Evolutionary conservation across 139 green algal species (phyloP), one percentile per base, ranked within the genome.

Genomic region (Chlorella sp.): DNA sequence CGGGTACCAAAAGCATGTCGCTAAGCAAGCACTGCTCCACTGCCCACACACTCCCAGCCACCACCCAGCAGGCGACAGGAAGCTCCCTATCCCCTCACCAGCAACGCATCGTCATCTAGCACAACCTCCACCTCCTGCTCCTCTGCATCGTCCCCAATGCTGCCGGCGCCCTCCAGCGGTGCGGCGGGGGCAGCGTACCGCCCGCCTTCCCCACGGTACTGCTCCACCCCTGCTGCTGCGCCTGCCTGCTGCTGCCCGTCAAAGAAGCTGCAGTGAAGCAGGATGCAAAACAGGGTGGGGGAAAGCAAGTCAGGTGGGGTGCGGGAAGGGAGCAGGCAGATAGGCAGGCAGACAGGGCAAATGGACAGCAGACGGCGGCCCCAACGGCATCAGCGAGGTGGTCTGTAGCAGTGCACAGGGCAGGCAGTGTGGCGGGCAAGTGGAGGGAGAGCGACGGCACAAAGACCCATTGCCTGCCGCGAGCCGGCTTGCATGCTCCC

Each of bases 231-330:
- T 68, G 66, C 84, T 4, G 37, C 73, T 78, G 73, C 86, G 34
- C 66, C 86, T 4, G 73, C 76, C 86, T 73, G 86, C 48, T 85
- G 84, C 39, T 40, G 83, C 22, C 40, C 42, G 42, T 48, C 69
- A 28, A 89, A 89, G 76, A 89, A 89, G 75, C 75, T 78, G 75
- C 83, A 42, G 40, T 15, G 3, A 5, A 5, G 48, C 48, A 57
- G 48, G 48, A 57, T 5, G 22, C 68, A 34, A 18, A 30, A 34
- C 28, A 28, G 4, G 69, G 69, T 37, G 69, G n/a, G 36, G 75
- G 7, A 53, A n/a, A 71, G n/a, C 32, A 73, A 73, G 48, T n/a
- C n/a, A 40, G 83, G 32, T 1, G 81, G 60, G 32, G 19, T 24
- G 32, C 19, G 12, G 81, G 68, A 48, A 39, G 36, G 15, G 69